Percentiles rank a stretch among this genome's conserved stretches.
Conservation (phyloP, 2,329 filamentous ascomycete species). For the Fusarium verrucosum region DNA sequence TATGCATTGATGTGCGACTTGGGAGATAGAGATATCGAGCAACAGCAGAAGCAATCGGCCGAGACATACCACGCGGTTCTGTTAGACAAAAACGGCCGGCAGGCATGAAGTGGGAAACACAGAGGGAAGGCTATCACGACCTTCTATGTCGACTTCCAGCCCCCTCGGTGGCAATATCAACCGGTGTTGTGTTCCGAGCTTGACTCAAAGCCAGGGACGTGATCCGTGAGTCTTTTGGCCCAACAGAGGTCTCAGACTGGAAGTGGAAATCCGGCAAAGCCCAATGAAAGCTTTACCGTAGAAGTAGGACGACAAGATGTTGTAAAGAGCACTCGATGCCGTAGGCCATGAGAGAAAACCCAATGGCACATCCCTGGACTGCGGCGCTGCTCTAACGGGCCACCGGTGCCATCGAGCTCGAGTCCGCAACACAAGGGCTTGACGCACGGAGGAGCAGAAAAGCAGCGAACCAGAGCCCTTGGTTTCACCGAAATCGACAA, state of each 20-base stretch:
- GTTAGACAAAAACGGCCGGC: constrained; percentile 22
- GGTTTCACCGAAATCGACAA: constrained; percentile 51
- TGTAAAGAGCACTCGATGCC: constrained; percentile 14
- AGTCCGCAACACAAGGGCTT: constrained; percentile 24
- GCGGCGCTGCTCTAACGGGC: constrained; percentile 25
- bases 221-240: constrained; percentile 8
- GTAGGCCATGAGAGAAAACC: constrained; percentile 16
- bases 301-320: constrained; percentile 18
- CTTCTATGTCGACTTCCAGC: neutral
- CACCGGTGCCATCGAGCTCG: constrained; percentile 24
- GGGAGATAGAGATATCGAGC: constrained; percentile 2
- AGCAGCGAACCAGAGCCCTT: constrained; percentile 48
- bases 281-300: constrained; percentile 10
- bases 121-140: neutral
- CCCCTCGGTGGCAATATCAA: constrained; percentile 26
- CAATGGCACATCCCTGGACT: constrained; percentile 23
- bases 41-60: constrained; percentile 18
- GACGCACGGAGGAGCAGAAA: constrained; percentile 33
- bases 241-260: neutral
- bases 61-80: constrained; percentile 14
- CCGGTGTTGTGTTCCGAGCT: constrained; percentile 3
- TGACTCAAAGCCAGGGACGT: constrained; percentile 3
- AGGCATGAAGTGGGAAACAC: constrained; percentile 10
- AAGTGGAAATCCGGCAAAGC: constrained; percentile 10
- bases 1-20: neutral